Percentiles rank a stretch among this genome's conserved stretches.
phyloP scores from a whole-genome alignment of 345 rosid species.

The Sisymbrium altissimum region DNA sequence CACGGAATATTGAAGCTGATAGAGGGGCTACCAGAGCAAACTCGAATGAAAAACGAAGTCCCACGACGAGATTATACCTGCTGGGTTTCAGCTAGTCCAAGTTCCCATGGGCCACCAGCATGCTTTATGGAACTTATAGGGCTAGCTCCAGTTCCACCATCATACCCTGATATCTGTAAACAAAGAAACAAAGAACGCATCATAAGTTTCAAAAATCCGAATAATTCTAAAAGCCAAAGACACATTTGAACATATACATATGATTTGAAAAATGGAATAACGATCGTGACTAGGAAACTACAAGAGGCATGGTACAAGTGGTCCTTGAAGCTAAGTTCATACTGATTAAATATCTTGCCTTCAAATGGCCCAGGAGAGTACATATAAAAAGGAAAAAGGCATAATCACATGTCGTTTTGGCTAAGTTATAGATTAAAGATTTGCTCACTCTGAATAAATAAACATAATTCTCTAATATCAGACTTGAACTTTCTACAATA shows the following conservation, averaged over 20 bases:
- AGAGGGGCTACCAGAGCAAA: constrained; percentile 7
- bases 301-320: neutral
- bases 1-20: neutral
- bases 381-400: constrained; percentile 8
- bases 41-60: neutral
- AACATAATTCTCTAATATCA: neutral
- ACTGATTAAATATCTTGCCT: constrained; percentile 1
- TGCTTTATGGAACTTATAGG: constrained; percentile 98
- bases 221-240: constrained; percentile 8
- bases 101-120: constrained; percentile 99
- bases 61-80: constrained; percentile 44
- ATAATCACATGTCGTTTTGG: constrained; percentile 3
- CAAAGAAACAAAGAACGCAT: constrained; percentile 20
- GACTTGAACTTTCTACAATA: neutral
- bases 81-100: constrained; percentile 89
- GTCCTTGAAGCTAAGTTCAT: neutral
- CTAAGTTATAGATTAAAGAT: neutral
- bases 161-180: constrained; percentile 93
- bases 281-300: constrained; percentile 1
- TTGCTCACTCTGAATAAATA: neutral
- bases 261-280: neutral
- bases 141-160: constrained; percentile 99
- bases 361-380: neutral
- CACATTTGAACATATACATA: neutral
- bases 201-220: neutral